Conservation (phyloP, 768 basidiomycete genomes). For the Psilocybe cubensis region DNA sequence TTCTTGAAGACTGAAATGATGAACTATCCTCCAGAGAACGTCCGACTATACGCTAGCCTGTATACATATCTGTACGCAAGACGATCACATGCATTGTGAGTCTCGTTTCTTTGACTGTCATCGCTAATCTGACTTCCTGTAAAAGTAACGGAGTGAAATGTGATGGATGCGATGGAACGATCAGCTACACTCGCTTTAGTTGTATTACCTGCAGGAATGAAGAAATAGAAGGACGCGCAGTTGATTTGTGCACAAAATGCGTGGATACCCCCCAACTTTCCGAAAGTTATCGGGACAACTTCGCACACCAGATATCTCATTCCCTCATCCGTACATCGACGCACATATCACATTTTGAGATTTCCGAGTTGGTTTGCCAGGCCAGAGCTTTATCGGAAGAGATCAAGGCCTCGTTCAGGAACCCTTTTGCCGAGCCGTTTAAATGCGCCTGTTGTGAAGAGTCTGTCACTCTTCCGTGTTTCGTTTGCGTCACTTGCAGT, state of each 20-base stretch:
- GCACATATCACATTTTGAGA: constrained; percentile 7
- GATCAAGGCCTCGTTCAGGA: constrained; percentile 14
- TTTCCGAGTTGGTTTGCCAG: constrained; percentile 4
- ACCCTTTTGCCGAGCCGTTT: not conserved
- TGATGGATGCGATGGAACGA: constrained; percentile 4
- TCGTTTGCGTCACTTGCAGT: constrained; percentile 12
- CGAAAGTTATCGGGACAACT: not conserved
- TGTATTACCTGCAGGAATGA: constrained; percentile 17
- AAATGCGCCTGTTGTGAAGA: constrained; percentile 11
- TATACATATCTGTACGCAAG: not conserved
- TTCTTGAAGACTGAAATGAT: not conserved
- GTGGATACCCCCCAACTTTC: constrained; percentile 2
- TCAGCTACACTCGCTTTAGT: constrained; percentile 12
- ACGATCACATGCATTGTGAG: not conserved
- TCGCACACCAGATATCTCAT: constrained; percentile 12
- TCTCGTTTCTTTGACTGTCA: not conserved
- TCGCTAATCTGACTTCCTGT: not conserved
- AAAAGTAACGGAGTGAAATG: constrained; percentile 5
- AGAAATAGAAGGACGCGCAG: not conserved
- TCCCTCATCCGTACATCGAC: constrained; percentile 10
- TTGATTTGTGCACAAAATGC: constrained; percentile 19
- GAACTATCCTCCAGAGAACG: not conserved
- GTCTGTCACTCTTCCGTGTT: constrained; percentile 10
- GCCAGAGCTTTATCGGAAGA: constrained; percentile 9
- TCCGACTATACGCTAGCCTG: not conserved